Conservation (phyloP, 176 grass and related monocot species). For the Elymus sibiricus region DNA sequence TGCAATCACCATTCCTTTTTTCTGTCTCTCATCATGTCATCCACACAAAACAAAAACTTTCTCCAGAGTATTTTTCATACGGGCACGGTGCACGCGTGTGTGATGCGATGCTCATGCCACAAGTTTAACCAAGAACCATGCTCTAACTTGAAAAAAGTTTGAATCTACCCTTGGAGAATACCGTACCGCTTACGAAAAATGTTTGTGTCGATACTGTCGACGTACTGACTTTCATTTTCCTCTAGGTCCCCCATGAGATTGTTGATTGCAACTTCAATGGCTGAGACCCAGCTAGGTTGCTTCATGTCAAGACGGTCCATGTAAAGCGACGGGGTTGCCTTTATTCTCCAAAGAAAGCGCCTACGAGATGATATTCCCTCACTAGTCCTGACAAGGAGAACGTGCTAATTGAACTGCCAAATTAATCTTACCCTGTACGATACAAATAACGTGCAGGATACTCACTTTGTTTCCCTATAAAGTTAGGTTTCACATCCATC, state of each 20-base stretch:
- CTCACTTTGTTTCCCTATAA: background rate
- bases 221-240: background rate
- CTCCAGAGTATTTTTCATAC: background rate
- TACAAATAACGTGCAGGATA: background rate
- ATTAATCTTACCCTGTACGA: background rate
- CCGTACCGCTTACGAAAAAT: too few species aligned
- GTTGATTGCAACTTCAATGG: background rate
- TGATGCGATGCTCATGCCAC: too few species aligned
- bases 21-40: too few species aligned
- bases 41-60: background rate
- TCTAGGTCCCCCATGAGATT: background rate
- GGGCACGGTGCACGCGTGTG: background rate
- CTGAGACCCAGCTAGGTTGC: background rate
- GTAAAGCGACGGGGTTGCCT: background rate
- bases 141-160: too few species aligned
- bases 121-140: background rate
- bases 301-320: background rate
- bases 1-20: too few species aligned
- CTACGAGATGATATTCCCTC: background rate
- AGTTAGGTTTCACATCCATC: background rate
- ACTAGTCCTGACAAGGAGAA: background rate
- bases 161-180: background rate
- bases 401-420: background rate
- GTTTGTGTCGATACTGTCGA: background rate
- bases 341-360: background rate